Conservation (phyloP, 2,329 filamentous ascomycete species). For the Scedosporium aurantiacum region DNA sequence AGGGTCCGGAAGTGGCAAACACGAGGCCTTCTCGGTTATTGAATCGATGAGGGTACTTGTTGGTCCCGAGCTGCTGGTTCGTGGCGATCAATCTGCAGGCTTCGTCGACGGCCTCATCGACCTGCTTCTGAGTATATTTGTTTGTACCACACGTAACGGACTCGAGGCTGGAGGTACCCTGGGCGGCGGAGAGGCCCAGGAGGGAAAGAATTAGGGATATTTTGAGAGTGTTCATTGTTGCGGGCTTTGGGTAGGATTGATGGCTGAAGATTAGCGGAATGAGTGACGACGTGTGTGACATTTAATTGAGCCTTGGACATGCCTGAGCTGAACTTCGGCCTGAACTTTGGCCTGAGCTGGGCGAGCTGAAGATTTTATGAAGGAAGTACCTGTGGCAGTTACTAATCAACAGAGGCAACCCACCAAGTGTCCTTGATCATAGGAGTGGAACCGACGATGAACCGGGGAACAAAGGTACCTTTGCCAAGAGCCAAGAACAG, state of each 20-base stretch:
- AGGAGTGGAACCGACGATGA: too few relatives aligned
- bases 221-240: conserved; percentile 1
- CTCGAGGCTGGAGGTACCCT: conserved; percentile 7
- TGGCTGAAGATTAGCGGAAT: background rate
- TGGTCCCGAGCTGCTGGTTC: conserved; percentile 7
- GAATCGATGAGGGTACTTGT: conserved; percentile 14
- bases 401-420: too few relatives aligned
- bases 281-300: background rate
- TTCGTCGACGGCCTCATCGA: conserved; percentile 10
- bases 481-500: too few relatives aligned
- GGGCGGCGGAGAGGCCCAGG: conserved; percentile 6
- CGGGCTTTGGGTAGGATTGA: background rate
- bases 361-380: too few relatives aligned
- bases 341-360: too few relatives aligned
- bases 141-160: conserved; percentile 8
- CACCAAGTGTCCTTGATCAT: too few relatives aligned
- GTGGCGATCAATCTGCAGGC: conserved; percentile 10
- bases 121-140: conserved; percentile 8
- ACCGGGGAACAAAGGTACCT: too few relatives aligned
- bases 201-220: conserved; percentile 4
- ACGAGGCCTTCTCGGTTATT: conserved; percentile 13
- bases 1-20: conserved; percentile 10
- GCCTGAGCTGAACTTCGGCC: too few relatives aligned
- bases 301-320: too few relatives aligned
- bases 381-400: too few relatives aligned